A percentile compares a stretch with the other conserved stretches of the same genome.
phyloP scores from a whole-genome alignment of 345 rosid species.

The Microthlaspi erraticum region DNA sequence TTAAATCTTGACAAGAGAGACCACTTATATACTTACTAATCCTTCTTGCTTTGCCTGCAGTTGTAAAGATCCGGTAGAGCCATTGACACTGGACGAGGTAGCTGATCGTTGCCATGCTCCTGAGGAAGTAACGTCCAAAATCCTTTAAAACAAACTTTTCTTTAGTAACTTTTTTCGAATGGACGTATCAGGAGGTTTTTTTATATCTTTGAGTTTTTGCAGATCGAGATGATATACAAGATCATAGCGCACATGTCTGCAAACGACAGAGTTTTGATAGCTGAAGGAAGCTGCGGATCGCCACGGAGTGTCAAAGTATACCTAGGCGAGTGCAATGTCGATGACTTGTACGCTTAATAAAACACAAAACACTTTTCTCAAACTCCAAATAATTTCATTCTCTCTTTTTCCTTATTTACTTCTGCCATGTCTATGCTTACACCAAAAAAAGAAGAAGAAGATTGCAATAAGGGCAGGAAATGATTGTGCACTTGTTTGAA shows the following conservation, averaged over 20 bases:
- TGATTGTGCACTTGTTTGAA: conserved; percentile 31
- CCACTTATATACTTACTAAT: conserved; percentile 2
- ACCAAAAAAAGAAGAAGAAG: not conserved
- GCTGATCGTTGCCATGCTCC: conserved; percentile 93
- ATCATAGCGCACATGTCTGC: conserved; percentile 96
- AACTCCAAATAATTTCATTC: conserved; percentile 20
- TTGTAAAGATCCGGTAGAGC: conserved; percentile 92
- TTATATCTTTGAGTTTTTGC: conserved; percentile 39
- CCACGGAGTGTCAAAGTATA: conserved; percentile 88
- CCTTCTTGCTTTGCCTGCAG: conserved; percentile 45
- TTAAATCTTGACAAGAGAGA: conserved; percentile 25
- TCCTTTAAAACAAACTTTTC: not conserved
- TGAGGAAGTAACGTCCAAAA: conserved; percentile 58
- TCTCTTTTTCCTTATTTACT: conserved; percentile 15
- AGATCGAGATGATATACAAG: conserved; percentile 99
- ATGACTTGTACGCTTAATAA: conserved; percentile 58
- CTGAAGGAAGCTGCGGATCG: conserved; percentile 94
- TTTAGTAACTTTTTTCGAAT: conserved; percentile 12
- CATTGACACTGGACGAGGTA: conserved; percentile 80
- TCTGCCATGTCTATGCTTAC: conserved; percentile 15
- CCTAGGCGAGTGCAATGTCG: conserved; percentile 85
- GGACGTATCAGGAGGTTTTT: conserved; percentile 24
- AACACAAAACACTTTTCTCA: not conserved
- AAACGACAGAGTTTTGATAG: conserved; percentile 86
- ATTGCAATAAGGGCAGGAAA: conserved; percentile 31